Evolutionary conservation across 2,329 filamentous ascomycete species (phyloP).

Genomic region (Cryphonectria radicalis): DNA sequence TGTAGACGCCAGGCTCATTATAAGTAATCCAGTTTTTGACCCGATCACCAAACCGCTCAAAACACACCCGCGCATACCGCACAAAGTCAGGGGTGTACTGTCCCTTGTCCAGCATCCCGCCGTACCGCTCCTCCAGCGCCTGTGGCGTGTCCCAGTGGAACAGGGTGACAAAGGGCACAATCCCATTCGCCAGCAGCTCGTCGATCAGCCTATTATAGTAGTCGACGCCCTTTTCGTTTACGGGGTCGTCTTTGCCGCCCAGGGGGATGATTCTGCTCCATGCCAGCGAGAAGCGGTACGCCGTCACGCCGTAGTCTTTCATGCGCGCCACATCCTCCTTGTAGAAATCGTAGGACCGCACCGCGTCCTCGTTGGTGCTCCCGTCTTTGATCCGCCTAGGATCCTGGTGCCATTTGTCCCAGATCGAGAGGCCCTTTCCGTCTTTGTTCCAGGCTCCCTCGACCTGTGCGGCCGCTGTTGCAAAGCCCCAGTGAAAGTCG

Average conservation of each 20-base stretch:
- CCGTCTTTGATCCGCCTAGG: slow-evolving; percentile 45
- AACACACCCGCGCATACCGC: slow-evolving; percentile 61
- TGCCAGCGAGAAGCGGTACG: slow-evolving; percentile 67
- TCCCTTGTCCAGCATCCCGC: slow-evolving; percentile 63
- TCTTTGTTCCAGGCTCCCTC: slow-evolving; percentile 48
- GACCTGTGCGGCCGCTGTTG: slow-evolving; percentile 46
- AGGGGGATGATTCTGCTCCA: slow-evolving; percentile 69
- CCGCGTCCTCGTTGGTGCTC: slow-evolving; percentile 45
- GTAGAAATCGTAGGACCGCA: slow-evolving; percentile 46
- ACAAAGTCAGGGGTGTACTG: slow-evolving; percentile 65
- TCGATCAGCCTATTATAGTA: slow-evolving; percentile 66
- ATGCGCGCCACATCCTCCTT: slow-evolving; percentile 62
- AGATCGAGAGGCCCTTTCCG: slow-evolving; percentile 47
- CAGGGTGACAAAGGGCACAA: slow-evolving; percentile 64
- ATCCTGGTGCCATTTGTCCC: slow-evolving; percentile 45
- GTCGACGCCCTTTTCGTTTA: slow-evolving; percentile 63
- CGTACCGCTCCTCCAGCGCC: slow-evolving; percentile 61
- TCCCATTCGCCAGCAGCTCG: slow-evolving; percentile 59
- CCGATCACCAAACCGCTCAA: slow-evolving; percentile 58
- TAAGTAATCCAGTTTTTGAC: slow-evolving; percentile 63
- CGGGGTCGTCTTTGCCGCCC: slow-evolving; percentile 63
- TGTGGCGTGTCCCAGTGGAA: slow-evolving; percentile 70
- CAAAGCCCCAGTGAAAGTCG: slow-evolving; percentile 47
- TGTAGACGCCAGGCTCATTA: slow-evolving; percentile 41
- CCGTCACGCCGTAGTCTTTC: slow-evolving; percentile 61